phyloP scores from a whole-genome alignment of 2,329 filamentous ascomycete genomes.

The Celoporthe dispersa region DNA sequence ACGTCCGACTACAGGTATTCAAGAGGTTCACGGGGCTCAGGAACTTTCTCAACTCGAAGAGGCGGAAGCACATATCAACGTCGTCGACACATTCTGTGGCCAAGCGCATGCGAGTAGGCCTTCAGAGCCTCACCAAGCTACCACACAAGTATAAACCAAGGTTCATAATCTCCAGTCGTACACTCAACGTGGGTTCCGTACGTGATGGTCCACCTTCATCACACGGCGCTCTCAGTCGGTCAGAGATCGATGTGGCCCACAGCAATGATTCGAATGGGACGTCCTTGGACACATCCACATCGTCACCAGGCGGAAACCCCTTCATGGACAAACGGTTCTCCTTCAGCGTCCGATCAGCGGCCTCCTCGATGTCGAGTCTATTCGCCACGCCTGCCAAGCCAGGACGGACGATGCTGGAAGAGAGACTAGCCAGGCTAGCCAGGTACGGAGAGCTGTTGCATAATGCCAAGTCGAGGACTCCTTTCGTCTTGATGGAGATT shows the following conservation, averaged over 20 bases:
- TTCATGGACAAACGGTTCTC: not conserved
- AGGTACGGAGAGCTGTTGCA: slow-evolving; percentile 4
- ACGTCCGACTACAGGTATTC: not conserved
- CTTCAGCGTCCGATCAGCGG: not conserved
- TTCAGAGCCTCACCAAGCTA: not conserved
- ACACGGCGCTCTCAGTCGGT: too few relatives aligned
- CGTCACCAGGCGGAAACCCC: not conserved
- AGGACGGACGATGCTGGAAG: not conserved
- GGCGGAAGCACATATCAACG: not conserved
- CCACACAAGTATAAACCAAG: not conserved
- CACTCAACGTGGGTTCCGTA: not conserved
- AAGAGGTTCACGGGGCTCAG: not conserved
- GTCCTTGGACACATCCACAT: slow-evolving; percentile 4
- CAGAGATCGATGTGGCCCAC: not conserved
- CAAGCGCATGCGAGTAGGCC: not conserved
- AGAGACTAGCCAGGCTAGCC: not conserved
- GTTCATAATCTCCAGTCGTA: not conserved
- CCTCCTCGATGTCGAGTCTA: not conserved
- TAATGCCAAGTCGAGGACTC: not conserved
- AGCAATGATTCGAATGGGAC: not conserved
- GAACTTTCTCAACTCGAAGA: not conserved
- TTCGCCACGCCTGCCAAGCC: not conserved
- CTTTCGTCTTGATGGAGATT: not conserved
- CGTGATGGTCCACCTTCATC: not conserved
- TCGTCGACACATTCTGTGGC: not conserved